Percentiles rank a stretch among this genome's conserved stretches.
Conservation (phyloP, 495 filamentous ascomycete species). For the Parmelia sp. region DNA sequence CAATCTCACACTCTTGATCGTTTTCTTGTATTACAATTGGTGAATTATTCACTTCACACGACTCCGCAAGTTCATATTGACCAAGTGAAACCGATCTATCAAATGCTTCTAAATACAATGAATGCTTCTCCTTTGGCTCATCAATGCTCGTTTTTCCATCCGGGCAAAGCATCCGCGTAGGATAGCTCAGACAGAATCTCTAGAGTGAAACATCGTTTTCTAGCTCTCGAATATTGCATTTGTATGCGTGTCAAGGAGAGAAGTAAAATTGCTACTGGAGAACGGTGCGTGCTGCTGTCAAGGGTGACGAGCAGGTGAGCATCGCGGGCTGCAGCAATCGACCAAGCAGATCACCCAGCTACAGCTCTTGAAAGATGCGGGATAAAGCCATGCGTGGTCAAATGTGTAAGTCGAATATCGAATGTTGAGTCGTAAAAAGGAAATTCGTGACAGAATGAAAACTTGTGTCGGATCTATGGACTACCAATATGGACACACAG, state of each 20-base stretch:
- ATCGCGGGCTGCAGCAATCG: background rate
- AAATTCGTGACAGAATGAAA: constrained; percentile 12
- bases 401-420: constrained; percentile 1
- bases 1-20: background rate
- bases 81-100: constrained; percentile 11
- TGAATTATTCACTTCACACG: background rate
- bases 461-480: background rate
- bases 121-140: constrained; percentile 1
- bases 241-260: background rate
- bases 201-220: background rate
- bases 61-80: background rate
- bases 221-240: background rate
- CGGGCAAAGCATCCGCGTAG: constrained; percentile 1
- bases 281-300: constrained; percentile 7
- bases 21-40: background rate
- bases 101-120: constrained; percentile 19
- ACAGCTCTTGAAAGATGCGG: background rate
- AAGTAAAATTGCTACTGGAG: constrained; percentile 1
- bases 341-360: constrained; percentile 3
- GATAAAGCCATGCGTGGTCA: constrained; percentile 3
- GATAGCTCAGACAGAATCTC: constrained; percentile 12
- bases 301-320: constrained; percentile 3
- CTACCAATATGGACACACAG: constrained; percentile 12
- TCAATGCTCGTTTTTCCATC: constrained; percentile 13
- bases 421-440: constrained; percentile 1